Evolutionary conservation across 257 asterid species (phyloP), one percentile per base, ranked within the genome.

Genomic region (Ligustrum vulgare): DNA sequence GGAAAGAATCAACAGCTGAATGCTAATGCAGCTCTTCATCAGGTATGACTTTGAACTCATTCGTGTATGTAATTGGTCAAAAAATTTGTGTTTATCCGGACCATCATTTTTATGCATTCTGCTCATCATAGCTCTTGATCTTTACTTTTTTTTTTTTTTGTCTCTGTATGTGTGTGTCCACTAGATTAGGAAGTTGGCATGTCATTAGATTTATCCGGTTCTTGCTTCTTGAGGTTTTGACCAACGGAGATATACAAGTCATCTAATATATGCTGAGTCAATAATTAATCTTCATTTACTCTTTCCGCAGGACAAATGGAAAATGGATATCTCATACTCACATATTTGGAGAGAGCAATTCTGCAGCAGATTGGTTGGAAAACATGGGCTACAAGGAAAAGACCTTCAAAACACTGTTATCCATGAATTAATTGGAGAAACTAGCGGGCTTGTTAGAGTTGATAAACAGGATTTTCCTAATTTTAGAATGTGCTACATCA

Each of bases 1-100:
- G 97, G 94, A 41, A 94, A 94, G 86, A 94, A 94, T 79, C 98
- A 94, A 80, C 98, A 94, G 80, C 98, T 92, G 78, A 94, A 94
- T 80, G 96, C 98, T 36, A 94, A 94, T 80, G 80, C 85, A 28
- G 97, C 93, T 54, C 87, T 94, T 78, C 98, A 96, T 20, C 98
- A 94, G 98, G 98, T 93, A 78, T 77, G 31, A 11, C 35, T 43
- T 15, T 37, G 25, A n/a, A 51, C 23, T 51, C 54, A 45, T 45
- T 45, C 54, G 18, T 45, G n/a, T 0, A 8, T 39, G 13, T 45
- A 45, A 0, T 45, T 13, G 54, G 16, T 16, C 51, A 1, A 43
- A 43, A 34, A 43, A 43, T 5, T 43, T 12, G 51, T 12, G 5
- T 43, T 43, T 43, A 43, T 4, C 18, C 12, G 51, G 51, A n/a